phyloP scores from a whole-genome alignment of 495 filamentous ascomycete species.

The Amniculicola lignicola region DNA sequence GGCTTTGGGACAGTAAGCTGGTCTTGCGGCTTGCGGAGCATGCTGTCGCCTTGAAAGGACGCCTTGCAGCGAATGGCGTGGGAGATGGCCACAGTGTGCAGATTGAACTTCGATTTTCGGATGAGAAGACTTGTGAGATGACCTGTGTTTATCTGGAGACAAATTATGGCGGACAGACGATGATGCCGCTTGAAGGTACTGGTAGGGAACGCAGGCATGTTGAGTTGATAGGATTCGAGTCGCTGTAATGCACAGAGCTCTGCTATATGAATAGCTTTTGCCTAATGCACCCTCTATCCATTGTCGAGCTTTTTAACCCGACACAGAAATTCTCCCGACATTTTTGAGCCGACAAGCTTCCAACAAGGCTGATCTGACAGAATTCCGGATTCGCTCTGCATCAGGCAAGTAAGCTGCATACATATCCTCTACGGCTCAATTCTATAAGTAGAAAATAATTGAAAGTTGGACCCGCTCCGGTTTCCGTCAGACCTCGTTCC shows the following conservation, averaged over 20 bases:
- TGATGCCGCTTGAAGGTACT: not conserved
- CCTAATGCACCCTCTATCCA: too few species aligned
- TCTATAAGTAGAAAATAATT: too few species aligned
- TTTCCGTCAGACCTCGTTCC: too few species aligned
- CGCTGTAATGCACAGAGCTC: slow-evolving; percentile 8
- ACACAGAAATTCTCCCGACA: too few species aligned
- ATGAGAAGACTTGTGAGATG: not conserved
- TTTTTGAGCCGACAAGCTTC: too few species aligned
- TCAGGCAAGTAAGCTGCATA: too few species aligned
- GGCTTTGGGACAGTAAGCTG: not conserved
- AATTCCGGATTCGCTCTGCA: too few species aligned
- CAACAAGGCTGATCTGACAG: too few species aligned
- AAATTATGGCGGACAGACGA: not conserved
- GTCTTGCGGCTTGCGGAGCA: not conserved
- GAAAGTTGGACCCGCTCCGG: too few species aligned
- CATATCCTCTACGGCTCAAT: too few species aligned
- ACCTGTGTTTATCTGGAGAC: not conserved
- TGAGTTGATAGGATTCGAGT: not conserved
- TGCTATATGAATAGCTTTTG: too few species aligned
- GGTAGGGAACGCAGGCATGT: not conserved
- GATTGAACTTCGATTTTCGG: not conserved
- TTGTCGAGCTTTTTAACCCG: too few species aligned
- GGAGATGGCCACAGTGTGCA: not conserved
- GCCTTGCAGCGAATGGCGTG: not conserved
- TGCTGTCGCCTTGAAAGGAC: not conserved